Base-by-base conservation (phyloP, 2,329 filamentous ascomycete species). In the Colletotrichum noveboracense region DNA sequence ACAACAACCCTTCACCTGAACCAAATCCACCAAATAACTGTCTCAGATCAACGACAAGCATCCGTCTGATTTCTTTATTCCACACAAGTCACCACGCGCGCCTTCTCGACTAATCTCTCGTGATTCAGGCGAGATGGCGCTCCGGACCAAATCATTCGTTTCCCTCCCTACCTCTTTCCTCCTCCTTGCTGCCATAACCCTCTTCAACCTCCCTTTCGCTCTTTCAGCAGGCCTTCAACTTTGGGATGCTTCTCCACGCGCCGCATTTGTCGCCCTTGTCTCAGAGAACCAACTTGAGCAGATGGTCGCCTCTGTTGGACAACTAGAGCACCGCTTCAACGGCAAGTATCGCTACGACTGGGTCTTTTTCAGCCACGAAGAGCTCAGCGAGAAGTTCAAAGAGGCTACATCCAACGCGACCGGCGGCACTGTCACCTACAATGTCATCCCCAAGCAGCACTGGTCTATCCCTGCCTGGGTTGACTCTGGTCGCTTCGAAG, bases 321-420 rank as follows among this genome's bases (percentile, higher is more conserved):
- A 97, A 80, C 77, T 86, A 5, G 84, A 86, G 72, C 78, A 81
- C 6, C 80, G 80, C 2, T 97, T 95, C 93, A 97, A 97, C 81
- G 86, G 87, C 81, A 95, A 95, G 78, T 94, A 95, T 87, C 94
- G 94, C 80, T 97, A 97, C 81, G 94, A 95, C 60, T 97, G 95
- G 94, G 93, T 94, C 56, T 96, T 97, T 86, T 95, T 97, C 89
- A 97, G 96, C 84, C 92, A 95, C 80, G 91, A 93, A 68, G 92
- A 93, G 6, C 96, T 97, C 82, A 93, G 92, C 6, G 91, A 94
- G 10, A 91, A 94, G 75, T 97, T 97, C 87, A 96, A 94, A 82
- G 86, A 86, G 43, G 86, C 87, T 74, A 95, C 94, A 0, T 88
- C 89, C 66, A 93, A 92, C 62, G 90, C 91, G 48, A 96, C 95